A percentile compares a stretch with the other conserved stretches of the same genome.
phyloP scores from a whole-genome alignment of 2,329 filamentous ascomycete genomes.

The Exophiala alcalophila region DNA sequence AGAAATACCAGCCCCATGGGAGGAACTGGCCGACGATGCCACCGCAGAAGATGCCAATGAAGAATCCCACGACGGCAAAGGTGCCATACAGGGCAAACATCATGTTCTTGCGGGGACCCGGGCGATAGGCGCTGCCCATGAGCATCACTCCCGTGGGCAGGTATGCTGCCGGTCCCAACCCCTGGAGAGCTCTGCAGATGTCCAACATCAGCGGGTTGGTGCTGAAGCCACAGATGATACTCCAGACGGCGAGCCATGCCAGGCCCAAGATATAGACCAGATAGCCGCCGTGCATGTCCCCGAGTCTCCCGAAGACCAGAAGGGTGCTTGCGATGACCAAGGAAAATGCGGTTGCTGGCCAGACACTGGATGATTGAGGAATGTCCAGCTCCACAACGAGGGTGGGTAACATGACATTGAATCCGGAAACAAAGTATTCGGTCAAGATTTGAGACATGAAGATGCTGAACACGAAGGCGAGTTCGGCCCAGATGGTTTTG shows the following conservation, averaged over 20 bases:
- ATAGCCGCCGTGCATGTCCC: slow-evolving; percentile 63
- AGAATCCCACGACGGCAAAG: slow-evolving; percentile 50
- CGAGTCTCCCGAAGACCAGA: slow-evolving; percentile 54
- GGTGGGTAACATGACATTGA: slow-evolving; percentile 65
- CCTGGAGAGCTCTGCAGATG: slow-evolving; percentile 70
- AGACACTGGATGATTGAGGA: slow-evolving; percentile 59
- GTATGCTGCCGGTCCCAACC: slow-evolving; percentile 69
- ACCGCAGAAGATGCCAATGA: slow-evolving; percentile 62
- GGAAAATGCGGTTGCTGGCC: slow-evolving; percentile 53
- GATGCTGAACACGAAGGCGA: slow-evolving; percentile 61
- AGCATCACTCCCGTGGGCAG: slow-evolving; percentile 67
- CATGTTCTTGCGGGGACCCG: slow-evolving; percentile 66
- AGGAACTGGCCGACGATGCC: slow-evolving; percentile 56
- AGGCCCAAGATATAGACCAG: slow-evolving; percentile 63
- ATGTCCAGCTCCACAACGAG: slow-evolving; percentile 63
- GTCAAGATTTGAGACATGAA: slow-evolving; percentile 62
- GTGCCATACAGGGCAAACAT: slow-evolving; percentile 60
- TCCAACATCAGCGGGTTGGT: slow-evolving; percentile 67
- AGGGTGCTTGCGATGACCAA: slow-evolving; percentile 50
- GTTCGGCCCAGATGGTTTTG: slow-evolving; percentile 52
- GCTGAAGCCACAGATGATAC: slow-evolving; percentile 67
- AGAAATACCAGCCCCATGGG: slow-evolving; percentile 67
- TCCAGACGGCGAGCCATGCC: slow-evolving; percentile 65
- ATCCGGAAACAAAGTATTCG: slow-evolving; percentile 76
- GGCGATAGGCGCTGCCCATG: slow-evolving; percentile 62